Conservation (phyloP, 2,329 filamentous ascomycete genomes). For the Monosporascus sp. region DNA sequence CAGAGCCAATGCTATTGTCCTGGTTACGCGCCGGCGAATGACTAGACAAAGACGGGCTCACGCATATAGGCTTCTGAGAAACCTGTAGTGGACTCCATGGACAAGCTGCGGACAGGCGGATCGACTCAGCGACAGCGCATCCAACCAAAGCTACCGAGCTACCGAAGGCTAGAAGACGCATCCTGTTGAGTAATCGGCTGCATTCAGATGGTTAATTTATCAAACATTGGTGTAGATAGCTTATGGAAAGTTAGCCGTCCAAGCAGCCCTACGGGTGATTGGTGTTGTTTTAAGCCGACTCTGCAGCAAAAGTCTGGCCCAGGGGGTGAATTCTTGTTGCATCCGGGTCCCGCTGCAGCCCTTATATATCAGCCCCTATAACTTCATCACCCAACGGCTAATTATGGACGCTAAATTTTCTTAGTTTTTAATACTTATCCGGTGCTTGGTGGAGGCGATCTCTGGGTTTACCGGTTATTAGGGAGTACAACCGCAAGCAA, state of each 20-base stretch:
- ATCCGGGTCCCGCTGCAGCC: no score
- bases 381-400: no score
- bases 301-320: no score
- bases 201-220: no score
- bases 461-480: background rate
- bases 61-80: background rate
- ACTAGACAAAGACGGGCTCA: background rate
- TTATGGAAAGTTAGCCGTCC: no score
- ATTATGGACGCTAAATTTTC: background rate
- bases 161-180: background rate
- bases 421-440: background rate
- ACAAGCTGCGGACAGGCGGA: background rate
- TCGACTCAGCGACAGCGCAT: background rate
- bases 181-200: background rate
- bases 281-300: no score
- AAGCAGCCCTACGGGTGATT: no score
- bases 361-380: no score
- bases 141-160: background rate
- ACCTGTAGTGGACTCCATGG: background rate
- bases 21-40: background rate
- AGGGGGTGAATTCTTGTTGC: no score
- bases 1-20: background rate
- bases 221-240: no score
- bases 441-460: background rate
- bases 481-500: no score